Evolutionary conservation across 2,329 filamentous ascomycete species (phyloP).

Genomic region (Chrysoporthe austroafricana): DNA sequence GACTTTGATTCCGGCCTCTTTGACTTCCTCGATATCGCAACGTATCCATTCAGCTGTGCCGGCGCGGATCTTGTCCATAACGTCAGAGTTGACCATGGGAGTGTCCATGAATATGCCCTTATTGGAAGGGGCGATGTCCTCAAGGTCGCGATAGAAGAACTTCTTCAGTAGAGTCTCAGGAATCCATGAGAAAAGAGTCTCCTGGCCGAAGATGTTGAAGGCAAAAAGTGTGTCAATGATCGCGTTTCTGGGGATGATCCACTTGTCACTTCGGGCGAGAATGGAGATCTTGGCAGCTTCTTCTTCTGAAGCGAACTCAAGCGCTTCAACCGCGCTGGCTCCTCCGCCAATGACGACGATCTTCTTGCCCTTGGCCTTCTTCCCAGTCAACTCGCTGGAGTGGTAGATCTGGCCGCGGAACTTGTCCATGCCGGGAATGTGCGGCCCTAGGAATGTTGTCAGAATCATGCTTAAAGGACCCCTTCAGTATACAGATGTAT

Average conservation of each 20-base stretch:
- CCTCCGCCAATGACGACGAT: slow-evolving; percentile 79
- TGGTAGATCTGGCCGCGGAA: slow-evolving; percentile 77
- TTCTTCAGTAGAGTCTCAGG: slow-evolving; percentile 75
- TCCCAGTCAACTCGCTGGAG: slow-evolving; percentile 73
- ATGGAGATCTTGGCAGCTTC: slow-evolving; percentile 72
- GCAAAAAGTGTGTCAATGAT: slow-evolving; percentile 74
- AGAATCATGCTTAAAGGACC: not conserved
- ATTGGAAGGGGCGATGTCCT: slow-evolving; percentile 70
- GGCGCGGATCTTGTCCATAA: slow-evolving; percentile 74
- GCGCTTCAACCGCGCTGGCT: slow-evolving; percentile 78
- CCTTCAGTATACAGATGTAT: too few species aligned
- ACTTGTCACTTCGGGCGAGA: slow-evolving; percentile 79
- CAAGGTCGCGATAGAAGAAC: slow-evolving; percentile 82
- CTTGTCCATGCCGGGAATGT: slow-evolving; percentile 69
- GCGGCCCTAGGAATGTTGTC: slow-evolving; percentile 61
- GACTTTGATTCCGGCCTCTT: slow-evolving; percentile 67
- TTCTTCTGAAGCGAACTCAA: slow-evolving; percentile 75
- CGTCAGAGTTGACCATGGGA: slow-evolving; percentile 83
- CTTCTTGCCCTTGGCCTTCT: slow-evolving; percentile 73
- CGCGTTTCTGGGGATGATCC: slow-evolving; percentile 83
- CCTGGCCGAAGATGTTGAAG: slow-evolving; percentile 78
- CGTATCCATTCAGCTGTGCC: slow-evolving; percentile 79
- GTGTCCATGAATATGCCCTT: slow-evolving; percentile 83
- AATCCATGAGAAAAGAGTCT: slow-evolving; percentile 76
- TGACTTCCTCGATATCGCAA: slow-evolving; percentile 74